A percentile compares a stretch with the other conserved stretches of the same genome.
Evolutionary conservation across 169 alveolate genomes (phyloP).

Genomic region (Eimeria falciformis): DNA sequence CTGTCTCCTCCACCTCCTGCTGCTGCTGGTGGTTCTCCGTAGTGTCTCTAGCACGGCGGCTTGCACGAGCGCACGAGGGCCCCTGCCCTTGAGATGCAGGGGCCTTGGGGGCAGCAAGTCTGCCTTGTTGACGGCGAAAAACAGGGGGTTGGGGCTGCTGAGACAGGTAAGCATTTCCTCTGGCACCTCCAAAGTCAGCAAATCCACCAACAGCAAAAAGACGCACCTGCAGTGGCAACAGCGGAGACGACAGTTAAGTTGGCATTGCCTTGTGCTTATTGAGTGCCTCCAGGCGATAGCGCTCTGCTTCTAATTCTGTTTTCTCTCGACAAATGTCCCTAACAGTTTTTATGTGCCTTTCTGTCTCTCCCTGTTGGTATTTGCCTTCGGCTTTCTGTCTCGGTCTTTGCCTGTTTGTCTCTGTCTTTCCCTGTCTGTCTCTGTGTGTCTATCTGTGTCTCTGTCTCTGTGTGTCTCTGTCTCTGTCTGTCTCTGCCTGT

Average conservation of each 20-base stretch:
- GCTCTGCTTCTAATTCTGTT: too few species aligned
- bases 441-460: too few species aligned
- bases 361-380: too few species aligned
- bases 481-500: too few species aligned
- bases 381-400: too few species aligned
- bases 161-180: background rate
- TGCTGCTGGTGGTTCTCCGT: background rate
- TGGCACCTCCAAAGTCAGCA: conserved; percentile 20
- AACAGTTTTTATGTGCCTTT: too few species aligned
- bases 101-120: background rate
- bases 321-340: too few species aligned
- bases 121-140: background rate
- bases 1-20: background rate
- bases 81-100: background rate
- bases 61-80: background rate
- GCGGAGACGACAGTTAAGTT: background rate
- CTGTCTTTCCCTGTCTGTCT: too few species aligned
- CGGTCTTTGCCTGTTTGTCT: too few species aligned
- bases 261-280: too few species aligned
- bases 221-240: conserved; percentile 29
- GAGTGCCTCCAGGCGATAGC: too few species aligned
- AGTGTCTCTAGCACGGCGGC: background rate
- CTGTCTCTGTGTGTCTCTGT: too few species aligned
- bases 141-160: background rate
- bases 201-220: background rate